A percentile compares a stretch with the other conserved stretches of the same genome.
Conservation (phyloP, 306 rosid genomes). For the Abrus pulchellus region DNA sequence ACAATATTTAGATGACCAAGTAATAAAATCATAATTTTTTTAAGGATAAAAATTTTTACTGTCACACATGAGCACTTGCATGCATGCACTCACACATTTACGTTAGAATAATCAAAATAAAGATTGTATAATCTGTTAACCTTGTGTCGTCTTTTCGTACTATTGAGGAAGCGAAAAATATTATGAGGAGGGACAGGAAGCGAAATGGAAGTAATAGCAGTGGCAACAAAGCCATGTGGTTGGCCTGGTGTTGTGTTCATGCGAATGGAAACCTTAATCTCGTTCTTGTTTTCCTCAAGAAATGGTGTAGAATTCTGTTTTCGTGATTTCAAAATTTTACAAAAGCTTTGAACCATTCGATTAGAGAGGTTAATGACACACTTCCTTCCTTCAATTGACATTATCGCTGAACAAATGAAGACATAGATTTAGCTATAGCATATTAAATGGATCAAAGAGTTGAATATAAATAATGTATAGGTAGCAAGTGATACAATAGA, state of each 20-base stretch:
- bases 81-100: too few relatives aligned
- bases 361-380: slow-evolving; percentile 55
- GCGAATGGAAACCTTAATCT: slow-evolving; percentile 43
- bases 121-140: slow-evolving; percentile 31
- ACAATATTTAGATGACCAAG: too few relatives aligned
- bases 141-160: slow-evolving; percentile 55
- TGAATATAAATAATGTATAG: neutral
- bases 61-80: too few relatives aligned
- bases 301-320: slow-evolving; percentile 49
- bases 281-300: slow-evolving; percentile 40
- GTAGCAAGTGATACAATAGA: neutral
- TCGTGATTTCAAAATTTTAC: slow-evolving; percentile 53
- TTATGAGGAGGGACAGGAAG: slow-evolving; percentile 52
- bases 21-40: too few relatives aligned
- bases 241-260: slow-evolving; percentile 47
- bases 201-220: slow-evolving; percentile 59
- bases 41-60: too few relatives aligned
- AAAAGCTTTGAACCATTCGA: slow-evolving; percentile 65
- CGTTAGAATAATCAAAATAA: neutral
- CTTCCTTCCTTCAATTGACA: slow-evolving; percentile 47
- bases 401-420: slow-evolving; percentile 48
- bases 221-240: slow-evolving; percentile 57
- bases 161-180: slow-evolving; percentile 56
- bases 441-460: neutral
- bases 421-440: neutral